phyloP scores from a whole-genome alignment of 805 yeast species.

The Yarrowia hollandica region DNA sequence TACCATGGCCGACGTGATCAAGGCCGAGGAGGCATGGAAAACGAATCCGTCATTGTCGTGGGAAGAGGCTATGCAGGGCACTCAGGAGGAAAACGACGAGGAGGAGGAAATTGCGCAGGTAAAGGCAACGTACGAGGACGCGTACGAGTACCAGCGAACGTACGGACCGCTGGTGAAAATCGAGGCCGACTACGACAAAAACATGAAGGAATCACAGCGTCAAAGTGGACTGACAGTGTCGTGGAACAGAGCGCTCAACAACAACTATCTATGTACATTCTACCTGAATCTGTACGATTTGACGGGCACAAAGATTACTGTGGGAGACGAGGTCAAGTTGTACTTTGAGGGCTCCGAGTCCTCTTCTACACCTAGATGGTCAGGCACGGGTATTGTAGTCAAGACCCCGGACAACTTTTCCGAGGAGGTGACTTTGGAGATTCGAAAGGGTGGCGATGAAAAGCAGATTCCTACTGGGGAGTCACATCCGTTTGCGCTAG shows the following conservation, averaged over 20 bases:
- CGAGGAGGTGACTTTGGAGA: conserved; percentile 72
- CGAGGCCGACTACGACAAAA: conserved; percentile 77
- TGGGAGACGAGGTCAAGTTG: conserved; percentile 80
- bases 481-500: conserved; percentile 72
- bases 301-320: conserved; percentile 65
- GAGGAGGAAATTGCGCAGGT: conserved; percentile 69
- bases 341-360: conserved; percentile 58
- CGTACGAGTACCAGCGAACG: conserved; percentile 78
- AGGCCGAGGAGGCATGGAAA: conserved; percentile 81
- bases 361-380: conserved; percentile 66
- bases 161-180: conserved; percentile 80
- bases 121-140: conserved; percentile 74
- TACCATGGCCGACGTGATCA: conserved; percentile 62
- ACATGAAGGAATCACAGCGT: conserved; percentile 72
- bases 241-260: conserved; percentile 72
- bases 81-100: conserved; percentile 44
- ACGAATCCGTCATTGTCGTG: conserved; percentile 67
- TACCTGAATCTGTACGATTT: conserved; percentile 66
- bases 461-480: conserved; percentile 53
- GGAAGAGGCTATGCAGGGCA: conserved; percentile 55
- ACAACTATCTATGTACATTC: conserved; percentile 68
- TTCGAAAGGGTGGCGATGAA: conserved; percentile 45
- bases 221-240: conserved; percentile 67
- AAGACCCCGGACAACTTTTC: conserved; percentile 65
- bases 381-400: conserved; percentile 67